Evolutionary conservation across 2,329 filamentous ascomycete species (phyloP).

Genomic region (Aphanocladium album): DNA sequence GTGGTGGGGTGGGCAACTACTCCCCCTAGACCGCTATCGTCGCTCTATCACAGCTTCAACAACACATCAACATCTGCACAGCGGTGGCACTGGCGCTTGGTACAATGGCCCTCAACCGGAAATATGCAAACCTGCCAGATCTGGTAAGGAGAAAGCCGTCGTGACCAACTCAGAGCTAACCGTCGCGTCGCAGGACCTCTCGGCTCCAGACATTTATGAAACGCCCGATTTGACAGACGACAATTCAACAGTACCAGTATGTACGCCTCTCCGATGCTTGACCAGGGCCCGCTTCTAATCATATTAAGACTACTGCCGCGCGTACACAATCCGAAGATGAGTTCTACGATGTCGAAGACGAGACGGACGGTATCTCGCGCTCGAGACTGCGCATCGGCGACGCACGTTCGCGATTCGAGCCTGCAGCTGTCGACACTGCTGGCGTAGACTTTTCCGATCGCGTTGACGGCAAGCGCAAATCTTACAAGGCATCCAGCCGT

Average conservation of each 20-base stretch:
- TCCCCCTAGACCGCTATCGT: slow-evolving; percentile 4
- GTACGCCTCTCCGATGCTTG: slow-evolving; percentile 22
- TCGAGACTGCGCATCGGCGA: slow-evolving; percentile 70
- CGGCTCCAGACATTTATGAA: slow-evolving; percentile 92
- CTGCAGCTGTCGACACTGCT: slow-evolving; percentile 67
- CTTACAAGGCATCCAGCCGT: slow-evolving; percentile 71
- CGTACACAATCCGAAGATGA: slow-evolving; percentile 57
- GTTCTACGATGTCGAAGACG: slow-evolving; percentile 58
- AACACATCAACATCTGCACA: slow-evolving; percentile 1
- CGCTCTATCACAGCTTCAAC: background rate
- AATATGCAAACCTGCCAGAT: slow-evolving; percentile 77
- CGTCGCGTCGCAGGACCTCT: slow-evolving; percentile 59
- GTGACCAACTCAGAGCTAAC: slow-evolving; percentile 21
- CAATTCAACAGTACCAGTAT: slow-evolving; percentile 75
- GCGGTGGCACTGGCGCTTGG: background rate
- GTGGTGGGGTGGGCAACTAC: slow-evolving; percentile 6
- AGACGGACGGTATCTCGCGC: slow-evolving; percentile 65
- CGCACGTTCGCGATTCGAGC: slow-evolving; percentile 75
- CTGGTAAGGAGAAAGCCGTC: slow-evolving; percentile 47
- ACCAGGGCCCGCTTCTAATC: slow-evolving; percentile 21
- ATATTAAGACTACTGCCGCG: slow-evolving; percentile 47
- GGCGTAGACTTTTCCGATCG: slow-evolving; percentile 88
- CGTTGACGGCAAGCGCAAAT: slow-evolving; percentile 74
- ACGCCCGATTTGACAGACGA: slow-evolving; percentile 91
- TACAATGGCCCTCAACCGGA: slow-evolving; percentile 68